Evolutionary conservation across 1,284 basidiomycete species (phyloP), one percentile per base, ranked within the genome.

Genomic region (Rhodotorula sp.): DNA sequence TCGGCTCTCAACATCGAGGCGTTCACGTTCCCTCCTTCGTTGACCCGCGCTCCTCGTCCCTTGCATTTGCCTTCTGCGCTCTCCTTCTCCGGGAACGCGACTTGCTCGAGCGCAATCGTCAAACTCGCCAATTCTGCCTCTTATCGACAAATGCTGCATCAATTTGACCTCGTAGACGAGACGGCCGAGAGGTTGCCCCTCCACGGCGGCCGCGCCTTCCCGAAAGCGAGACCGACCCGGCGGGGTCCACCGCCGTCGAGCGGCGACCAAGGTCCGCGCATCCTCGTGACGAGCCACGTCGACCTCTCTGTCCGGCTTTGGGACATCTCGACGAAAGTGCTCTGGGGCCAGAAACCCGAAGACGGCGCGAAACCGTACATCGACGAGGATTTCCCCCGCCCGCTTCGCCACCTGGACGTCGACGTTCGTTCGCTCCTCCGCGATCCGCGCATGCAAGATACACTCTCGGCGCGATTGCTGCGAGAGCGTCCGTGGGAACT

Each of bases 241-340:
- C 81, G 52, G 80, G 81, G 16, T 79, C 82, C 2, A 79, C 81
- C 55, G 73, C 43, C 67, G 7, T 57, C 67, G 80, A 49, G 58
- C 34, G 54, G 82, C 76, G 78, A 83, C 77, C 89, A 92, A 78
- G 85, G 85, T 16, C 86, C 86, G 76, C 86, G 90, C 26, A 80
- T 93, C 28, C 80, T 92, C n/a, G 81, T 89, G 2, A 89, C 89
- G 0, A 84, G 83, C 65, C 87, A 91, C 76, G 81, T 82, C 3
- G 87, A 92, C 77, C 81, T 87, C n/a, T 86, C 85, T 1, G 81
- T 93, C 31, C 85, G 84, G 63, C 88, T 91, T 77, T 85, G 85
- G 70, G 90, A 92, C 78, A 67, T 66, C 28, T 77, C 76, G 49
- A 68, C 60, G 16, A 49, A 60, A 14, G 58, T 77, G 1, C 48